These are phyloP conservation scores for Cucumis hystrix DNA, from an alignment of 306 rosid species.

Conservation along the genomic window DNA sequence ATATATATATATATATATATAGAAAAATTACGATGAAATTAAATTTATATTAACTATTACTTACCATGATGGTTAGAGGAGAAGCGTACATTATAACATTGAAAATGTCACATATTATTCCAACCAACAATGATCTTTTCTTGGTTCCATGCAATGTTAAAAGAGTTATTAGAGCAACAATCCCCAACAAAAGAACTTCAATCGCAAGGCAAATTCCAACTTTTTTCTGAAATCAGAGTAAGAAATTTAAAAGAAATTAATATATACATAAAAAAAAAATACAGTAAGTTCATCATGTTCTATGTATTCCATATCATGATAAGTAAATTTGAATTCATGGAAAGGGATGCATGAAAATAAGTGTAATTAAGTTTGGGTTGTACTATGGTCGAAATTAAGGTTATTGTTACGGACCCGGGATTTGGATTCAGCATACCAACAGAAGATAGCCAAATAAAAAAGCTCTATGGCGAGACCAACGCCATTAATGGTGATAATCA, in stretches of 20 bases:
- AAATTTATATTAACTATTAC: too few species aligned
- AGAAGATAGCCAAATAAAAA: conserved; percentile 38
- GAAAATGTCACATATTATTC: conserved; percentile 49
- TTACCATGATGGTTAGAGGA: not conserved
- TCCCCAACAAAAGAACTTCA: conserved; percentile 24
- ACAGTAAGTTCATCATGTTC: too few species aligned
- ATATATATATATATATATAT: too few species aligned
- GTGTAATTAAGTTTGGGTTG: too few species aligned
- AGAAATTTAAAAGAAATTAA: too few species aligned
- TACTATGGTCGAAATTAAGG: too few species aligned
- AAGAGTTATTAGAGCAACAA: conserved; percentile 22
- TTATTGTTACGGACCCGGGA: conserved; percentile 27
- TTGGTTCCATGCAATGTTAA: conserved; percentile 19
- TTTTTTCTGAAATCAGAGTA: conserved; percentile 26
- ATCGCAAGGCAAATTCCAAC: not conserved
- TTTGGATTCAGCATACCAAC: conserved; percentile 11
- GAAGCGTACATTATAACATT: conserved; percentile 39
- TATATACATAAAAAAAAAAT: too few species aligned
- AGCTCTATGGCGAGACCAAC: conserved; percentile 45
- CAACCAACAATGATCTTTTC: conserved; percentile 45
- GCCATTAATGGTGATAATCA: conserved; percentile 48
- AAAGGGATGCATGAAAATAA: too few species aligned
- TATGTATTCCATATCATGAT: too few species aligned
- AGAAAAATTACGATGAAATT: too few species aligned
- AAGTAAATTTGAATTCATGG: too few species aligned